Evolutionary conservation across 2,329 filamentous ascomycete genomes (phyloP), one percentile per base, ranked within the genome.

Genomic region (Drechslerella stenobrocha): DNA sequence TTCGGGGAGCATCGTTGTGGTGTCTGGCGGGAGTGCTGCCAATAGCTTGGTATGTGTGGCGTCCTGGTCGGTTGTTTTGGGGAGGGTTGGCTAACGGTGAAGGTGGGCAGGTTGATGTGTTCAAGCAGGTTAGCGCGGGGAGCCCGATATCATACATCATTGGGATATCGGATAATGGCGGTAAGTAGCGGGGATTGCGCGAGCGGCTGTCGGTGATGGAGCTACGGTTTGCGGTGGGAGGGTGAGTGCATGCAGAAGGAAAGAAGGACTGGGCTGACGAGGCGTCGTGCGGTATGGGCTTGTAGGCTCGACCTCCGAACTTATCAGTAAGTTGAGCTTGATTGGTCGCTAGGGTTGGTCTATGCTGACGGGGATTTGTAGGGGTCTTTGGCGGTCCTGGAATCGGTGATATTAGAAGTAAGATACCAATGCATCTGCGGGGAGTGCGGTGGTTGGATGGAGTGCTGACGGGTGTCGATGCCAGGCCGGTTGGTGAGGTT

Each of bases 81-180:
- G n/a, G 9, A 18, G 4, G 37, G 37, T 18, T 42, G 8, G n/a
- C 15, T 37, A 4, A n/a, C 34, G 34, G n/a, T 6, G 9, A 23
- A 4, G 6, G 6, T 47, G 8, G 5, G 15, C 15, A 42, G 64
- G 64, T 69, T 15, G 64, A 69, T 34, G 64, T 69, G 8, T 69
- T 69, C 45, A 69, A 69, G 26, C 61, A 20, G 7, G 52, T 63
- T 4, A 69, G 57, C 40, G 64, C 64, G 4, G 58, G 64, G 45
- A 69, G 55, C 30, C 69, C 57, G 13, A 59, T 69, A 34, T 69
- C 63, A n/a, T 95, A 95, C 76, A 85, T 96, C 64, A 95, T 97
- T 52, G 92, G 92, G 32, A 96, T 96, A 75, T 93, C 88, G 71
- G 92, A 97, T 78, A 97, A 97, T 77, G 92, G 92, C 48, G 92